A percentile compares a stretch with the other conserved stretches of the same genome.
phyloP scores from a whole-genome alignment of 192 early-diverging fungal genomes.

The Coemansia sp. region DNA sequence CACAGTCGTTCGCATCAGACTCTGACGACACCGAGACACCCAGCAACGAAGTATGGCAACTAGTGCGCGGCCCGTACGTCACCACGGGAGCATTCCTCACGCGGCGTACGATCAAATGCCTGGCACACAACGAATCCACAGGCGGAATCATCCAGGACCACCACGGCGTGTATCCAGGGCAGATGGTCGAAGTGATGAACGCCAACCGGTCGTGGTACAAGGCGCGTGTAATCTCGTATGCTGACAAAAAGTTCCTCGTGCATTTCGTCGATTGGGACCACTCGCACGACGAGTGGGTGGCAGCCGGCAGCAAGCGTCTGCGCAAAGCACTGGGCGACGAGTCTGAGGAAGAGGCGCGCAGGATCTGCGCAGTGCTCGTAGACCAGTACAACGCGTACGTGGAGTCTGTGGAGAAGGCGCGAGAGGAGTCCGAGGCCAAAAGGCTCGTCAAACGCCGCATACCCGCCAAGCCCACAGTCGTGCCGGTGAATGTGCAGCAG shows the following conservation, averaged over 20 bases:
- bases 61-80: constrained; percentile 40
- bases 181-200: constrained; percentile 51
- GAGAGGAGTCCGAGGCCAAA: constrained; percentile 6
- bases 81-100: constrained; percentile 55
- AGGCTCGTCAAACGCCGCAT: constrained; percentile 11
- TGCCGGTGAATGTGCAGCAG: constrained; percentile 16
- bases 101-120: constrained; percentile 43
- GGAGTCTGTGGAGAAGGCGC: constrained; percentile 26
- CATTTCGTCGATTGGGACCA: constrained; percentile 48
- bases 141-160: constrained; percentile 55
- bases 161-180: constrained; percentile 53
- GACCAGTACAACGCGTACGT: constrained; percentile 47
- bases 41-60: constrained; percentile 36
- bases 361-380: constrained; percentile 39
- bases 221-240: constrained; percentile 47
- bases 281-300: constrained; percentile 54
- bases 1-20: constrained; percentile 12
- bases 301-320: constrained; percentile 47
- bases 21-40: neutral
- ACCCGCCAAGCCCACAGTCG: neutral
- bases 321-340: constrained; percentile 15
- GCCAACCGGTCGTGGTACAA: constrained; percentile 50
- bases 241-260: constrained; percentile 45
- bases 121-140: constrained; percentile 46
- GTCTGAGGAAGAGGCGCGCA: constrained; percentile 44